Conservation (phyloP, 371 early-diverging fungal genomes). For the Funneliformis caledonium region DNA sequence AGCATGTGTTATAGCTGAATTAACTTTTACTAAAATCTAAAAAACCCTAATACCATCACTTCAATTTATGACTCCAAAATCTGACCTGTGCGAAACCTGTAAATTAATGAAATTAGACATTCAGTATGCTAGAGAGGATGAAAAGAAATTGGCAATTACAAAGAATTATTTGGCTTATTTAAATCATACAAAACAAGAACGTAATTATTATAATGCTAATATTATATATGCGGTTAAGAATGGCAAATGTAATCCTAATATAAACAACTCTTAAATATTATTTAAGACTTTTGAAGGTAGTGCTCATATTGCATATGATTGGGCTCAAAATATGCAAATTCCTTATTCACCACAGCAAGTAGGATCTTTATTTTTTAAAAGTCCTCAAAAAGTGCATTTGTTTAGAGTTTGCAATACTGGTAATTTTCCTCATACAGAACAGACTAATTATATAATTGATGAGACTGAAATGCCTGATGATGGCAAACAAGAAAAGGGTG, state of each 20-base stretch:
- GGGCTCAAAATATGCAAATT: constrained; percentile 7
- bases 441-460: neutral
- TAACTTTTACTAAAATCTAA: neutral
- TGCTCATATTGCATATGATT: neutral
- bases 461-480: neutral
- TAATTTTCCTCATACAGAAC: neutral
- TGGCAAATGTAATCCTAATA: neutral
- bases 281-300: neutral
- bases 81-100: neutral
- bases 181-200: neutral
- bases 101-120: neutral
- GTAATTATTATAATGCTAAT: neutral
- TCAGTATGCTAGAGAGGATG: neutral
- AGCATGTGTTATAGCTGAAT: neutral
- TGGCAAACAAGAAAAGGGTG: neutral
- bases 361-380: constrained; percentile 25
- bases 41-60: neutral
- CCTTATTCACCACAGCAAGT: constrained; percentile 21
- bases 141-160: constrained; percentile 4
- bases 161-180: neutral
- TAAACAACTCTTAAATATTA: neutral
- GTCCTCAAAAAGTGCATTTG: neutral
- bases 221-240: neutral
- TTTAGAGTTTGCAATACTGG: constrained; percentile 18
- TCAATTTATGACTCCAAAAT: neutral